Evolutionary conservation across 495 filamentous ascomycete genomes (phyloP).

Genomic region (Amphirosellinia nigrospora): DNA sequence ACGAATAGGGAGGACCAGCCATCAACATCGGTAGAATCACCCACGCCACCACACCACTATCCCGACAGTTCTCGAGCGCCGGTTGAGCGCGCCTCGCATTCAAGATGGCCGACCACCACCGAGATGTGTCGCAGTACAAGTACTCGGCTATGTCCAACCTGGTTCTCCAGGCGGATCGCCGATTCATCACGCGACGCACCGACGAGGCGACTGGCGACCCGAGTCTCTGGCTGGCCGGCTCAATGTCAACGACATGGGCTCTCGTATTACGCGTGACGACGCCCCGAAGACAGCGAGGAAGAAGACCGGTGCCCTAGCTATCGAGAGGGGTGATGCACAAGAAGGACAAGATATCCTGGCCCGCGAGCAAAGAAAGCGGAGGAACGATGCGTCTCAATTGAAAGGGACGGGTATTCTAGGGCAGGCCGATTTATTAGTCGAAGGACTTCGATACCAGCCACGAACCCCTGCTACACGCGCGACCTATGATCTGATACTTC

Average conservation of each 20-base stretch:
- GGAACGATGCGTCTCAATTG: conserved; percentile 73
- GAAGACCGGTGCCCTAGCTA: conserved; percentile 63
- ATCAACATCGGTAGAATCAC: conserved; percentile 34
- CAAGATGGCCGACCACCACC: conserved; percentile 81
- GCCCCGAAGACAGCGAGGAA: conserved; percentile 79
- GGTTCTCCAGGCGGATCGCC: conserved; percentile 98
- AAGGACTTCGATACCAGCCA: conserved; percentile 83
- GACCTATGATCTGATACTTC: conserved; percentile 94
- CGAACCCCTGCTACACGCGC: conserved; percentile 90
- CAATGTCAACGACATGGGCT: conserved; percentile 93
- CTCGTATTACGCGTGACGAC: conserved; percentile 75
- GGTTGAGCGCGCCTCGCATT: conserved; percentile 34
- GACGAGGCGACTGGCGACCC: conserved; percentile 97
- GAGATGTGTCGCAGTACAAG: conserved; percentile 96
- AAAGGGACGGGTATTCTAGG: conserved; percentile 83
- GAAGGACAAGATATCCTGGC: conserved; percentile 88
- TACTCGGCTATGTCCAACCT: conserved; percentile 99
- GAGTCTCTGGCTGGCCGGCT: conserved; percentile 95
- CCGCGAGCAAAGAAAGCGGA: conserved; percentile 86
- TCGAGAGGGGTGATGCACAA: conserved; percentile 78
- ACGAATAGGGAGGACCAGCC: conserved; percentile 38
- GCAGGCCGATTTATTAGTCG: conserved; percentile 83
- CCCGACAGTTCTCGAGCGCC: neutral
- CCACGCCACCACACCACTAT: neutral
- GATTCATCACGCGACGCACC: conserved; percentile 87